Conservation (phyloP, 1,284 basidiomycete genomes). For the Retiboletus flavoniger region DNA sequence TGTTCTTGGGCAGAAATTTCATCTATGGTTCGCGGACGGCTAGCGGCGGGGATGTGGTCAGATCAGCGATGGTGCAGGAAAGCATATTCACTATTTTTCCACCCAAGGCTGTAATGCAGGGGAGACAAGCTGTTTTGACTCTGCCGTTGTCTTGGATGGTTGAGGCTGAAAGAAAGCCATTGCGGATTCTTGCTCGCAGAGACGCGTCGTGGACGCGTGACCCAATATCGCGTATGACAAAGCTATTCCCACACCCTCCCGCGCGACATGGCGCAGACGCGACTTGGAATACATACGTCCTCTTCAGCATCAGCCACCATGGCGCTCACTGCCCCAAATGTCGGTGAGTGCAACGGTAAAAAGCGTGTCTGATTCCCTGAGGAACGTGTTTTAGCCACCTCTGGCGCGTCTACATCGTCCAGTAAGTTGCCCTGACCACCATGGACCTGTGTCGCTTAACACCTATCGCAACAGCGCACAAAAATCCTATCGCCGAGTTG, state of each 20-base stretch:
- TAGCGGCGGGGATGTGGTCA: constrained; percentile 34
- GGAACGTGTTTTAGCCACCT: constrained; percentile 11
- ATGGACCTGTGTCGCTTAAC: background rate
- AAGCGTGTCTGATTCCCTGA: constrained; percentile 13
- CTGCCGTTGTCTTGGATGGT: constrained; percentile 40
- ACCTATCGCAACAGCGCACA: constrained; percentile 30
- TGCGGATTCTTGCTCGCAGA: background rate
- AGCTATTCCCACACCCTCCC: constrained; percentile 26
- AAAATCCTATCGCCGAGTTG: constrained; percentile 53
- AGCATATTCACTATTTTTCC: constrained; percentile 82
- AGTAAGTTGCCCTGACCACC: constrained; percentile 16
- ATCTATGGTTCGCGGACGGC: constrained; percentile 96
- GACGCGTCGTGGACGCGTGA: constrained; percentile 38
- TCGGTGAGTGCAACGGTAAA: constrained; percentile 34
- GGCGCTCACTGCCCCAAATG: constrained; percentile 37
- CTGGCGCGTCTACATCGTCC: constrained; percentile 8
- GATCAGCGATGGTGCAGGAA: background rate
- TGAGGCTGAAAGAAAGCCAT: constrained; percentile 67
- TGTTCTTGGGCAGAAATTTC: constrained; percentile 98
- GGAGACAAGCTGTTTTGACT: constrained; percentile 47
- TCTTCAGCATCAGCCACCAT: constrained; percentile 32
- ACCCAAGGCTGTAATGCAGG: constrained; percentile 90
- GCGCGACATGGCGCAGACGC: constrained; percentile 20
- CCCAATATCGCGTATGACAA: constrained; percentile 31
- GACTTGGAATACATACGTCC: constrained; percentile 10